Evolutionary conservation across 345 rosid genomes (phyloP).

Genomic region (Firmiana major): DNA sequence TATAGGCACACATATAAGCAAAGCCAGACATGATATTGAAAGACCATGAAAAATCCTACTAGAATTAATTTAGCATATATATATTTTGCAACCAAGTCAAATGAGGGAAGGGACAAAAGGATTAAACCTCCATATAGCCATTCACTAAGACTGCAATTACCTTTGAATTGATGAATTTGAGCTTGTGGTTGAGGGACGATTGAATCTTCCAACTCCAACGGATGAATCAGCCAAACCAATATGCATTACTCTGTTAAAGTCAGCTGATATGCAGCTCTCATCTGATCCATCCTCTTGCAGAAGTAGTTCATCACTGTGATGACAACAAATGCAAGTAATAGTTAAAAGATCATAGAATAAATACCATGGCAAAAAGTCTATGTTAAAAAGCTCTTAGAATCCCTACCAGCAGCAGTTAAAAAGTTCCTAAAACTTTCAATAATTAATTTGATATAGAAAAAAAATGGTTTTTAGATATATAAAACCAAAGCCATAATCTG

Average conservation of each 20-base stretch:
- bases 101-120: background rate
- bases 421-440: background rate
- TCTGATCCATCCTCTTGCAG: constrained; percentile 80
- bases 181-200: constrained; percentile 37
- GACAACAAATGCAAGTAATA: constrained; percentile 19
- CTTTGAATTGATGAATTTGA: constrained; percentile 53
- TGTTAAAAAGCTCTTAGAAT: background rate
- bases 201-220: constrained; percentile 48
- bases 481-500: background rate
- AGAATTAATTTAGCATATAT: background rate
- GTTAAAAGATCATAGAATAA: background rate
- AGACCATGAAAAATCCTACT: background rate
- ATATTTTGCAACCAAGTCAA: background rate
- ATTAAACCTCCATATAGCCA: background rate
- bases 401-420: background rate
- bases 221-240: constrained; percentile 58
- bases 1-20: background rate
- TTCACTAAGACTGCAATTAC: constrained; percentile 28
- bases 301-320: constrained; percentile 77
- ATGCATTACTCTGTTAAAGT: constrained; percentile 66
- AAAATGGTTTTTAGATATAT: background rate
- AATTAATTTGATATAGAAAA: background rate
- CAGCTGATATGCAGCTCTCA: constrained; percentile 48
- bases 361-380: background rate
- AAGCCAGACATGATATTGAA: background rate